Percentiles rank a stretch among this genome's conserved stretches.
These are phyloP conservation scores for Pseudomicrostroma phylloplanum DNA, from an alignment of 1,284 basidiomycete genomes.

Conservation along the genomic window DNA sequence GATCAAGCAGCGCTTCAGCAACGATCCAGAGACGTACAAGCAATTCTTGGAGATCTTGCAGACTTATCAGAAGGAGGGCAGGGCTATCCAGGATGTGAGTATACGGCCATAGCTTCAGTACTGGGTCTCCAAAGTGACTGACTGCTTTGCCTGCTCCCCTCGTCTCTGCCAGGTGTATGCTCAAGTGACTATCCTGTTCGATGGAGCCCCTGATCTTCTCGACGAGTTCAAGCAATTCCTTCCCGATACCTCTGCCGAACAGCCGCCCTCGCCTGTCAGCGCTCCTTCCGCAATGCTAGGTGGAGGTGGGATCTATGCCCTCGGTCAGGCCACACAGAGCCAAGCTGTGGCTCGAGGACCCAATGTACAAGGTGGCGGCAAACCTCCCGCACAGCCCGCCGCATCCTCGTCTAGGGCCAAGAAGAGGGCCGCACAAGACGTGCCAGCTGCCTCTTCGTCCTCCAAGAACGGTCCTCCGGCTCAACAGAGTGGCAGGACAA, in stretches of 20 bases:
- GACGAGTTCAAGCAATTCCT: slow-evolving; percentile 95
- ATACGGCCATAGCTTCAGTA: slow-evolving; percentile 54
- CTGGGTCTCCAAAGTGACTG: background rate
- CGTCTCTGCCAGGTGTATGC: slow-evolving; percentile 68
- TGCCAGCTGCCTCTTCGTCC: slow-evolving; percentile 48
- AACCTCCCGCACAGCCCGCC: slow-evolving; percentile 15
- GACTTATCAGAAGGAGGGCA: slow-evolving; percentile 91
- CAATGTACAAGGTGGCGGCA: slow-evolving; percentile 11
- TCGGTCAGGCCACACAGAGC: slow-evolving; percentile 48
- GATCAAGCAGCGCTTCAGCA: slow-evolving; percentile 90
- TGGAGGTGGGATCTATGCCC: background rate
- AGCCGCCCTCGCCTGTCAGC: slow-evolving; percentile 18
- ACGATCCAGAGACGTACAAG: slow-evolving; percentile 92
- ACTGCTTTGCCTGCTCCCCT: slow-evolving; percentile 42
- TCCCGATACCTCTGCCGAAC: slow-evolving; percentile 59
- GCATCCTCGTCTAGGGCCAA: slow-evolving; percentile 53
- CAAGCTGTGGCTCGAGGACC: slow-evolving; percentile 23
- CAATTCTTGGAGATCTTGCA: slow-evolving; percentile 96
- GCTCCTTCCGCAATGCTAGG: background rate
- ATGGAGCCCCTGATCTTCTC: slow-evolving; percentile 82
- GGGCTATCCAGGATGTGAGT: slow-evolving; percentile 68
- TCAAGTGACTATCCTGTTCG: slow-evolving; percentile 87
- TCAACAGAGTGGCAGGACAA: slow-evolving; percentile 25
- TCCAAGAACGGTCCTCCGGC: slow-evolving; percentile 11
- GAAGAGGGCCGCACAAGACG: slow-evolving; percentile 61